Conservation (phyloP, 139 green algal species). For the Haematococcus lacustris region DNA sequence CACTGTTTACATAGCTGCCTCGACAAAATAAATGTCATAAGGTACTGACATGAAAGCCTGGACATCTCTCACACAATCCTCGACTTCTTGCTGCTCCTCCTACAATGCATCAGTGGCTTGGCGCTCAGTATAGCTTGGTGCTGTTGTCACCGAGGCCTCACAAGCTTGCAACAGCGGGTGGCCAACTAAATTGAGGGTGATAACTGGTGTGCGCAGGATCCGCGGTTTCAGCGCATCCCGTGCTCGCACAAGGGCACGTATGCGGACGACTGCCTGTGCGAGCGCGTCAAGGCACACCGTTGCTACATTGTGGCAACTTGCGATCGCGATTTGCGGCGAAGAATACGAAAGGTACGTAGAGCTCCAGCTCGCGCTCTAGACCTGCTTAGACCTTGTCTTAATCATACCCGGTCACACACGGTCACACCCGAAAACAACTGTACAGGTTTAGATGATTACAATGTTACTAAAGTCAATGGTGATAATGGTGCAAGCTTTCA, state of each 20-base stretch:
- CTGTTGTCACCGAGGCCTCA: too few relatives aligned
- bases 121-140: too few relatives aligned
- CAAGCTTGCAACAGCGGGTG: too few relatives aligned
- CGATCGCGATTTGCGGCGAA: constrained; percentile 86
- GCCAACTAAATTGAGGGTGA: too few relatives aligned
- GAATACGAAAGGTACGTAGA: constrained; percentile 82
- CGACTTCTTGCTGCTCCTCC: too few relatives aligned
- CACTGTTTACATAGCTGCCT: too few relatives aligned
- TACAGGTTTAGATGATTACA: neutral
- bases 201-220: constrained; percentile 71
- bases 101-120: too few relatives aligned
- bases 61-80: too few relatives aligned
- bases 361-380: neutral
- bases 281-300: constrained; percentile 88
- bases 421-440: neutral
- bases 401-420: neutral
- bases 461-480: neutral
- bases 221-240: constrained; percentile 82
- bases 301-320: constrained; percentile 99
- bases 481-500: neutral
- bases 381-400: neutral
- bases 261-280: constrained; percentile 95
- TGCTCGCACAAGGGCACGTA: constrained; percentile 97
- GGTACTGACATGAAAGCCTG: too few relatives aligned
- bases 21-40: too few relatives aligned